Percentiles rank a stretch among this genome's conserved stretches.
Evolutionary conservation across 2,329 filamentous ascomycete genomes (phyloP).

Genomic region (Chaetomium olivaceum): DNA sequence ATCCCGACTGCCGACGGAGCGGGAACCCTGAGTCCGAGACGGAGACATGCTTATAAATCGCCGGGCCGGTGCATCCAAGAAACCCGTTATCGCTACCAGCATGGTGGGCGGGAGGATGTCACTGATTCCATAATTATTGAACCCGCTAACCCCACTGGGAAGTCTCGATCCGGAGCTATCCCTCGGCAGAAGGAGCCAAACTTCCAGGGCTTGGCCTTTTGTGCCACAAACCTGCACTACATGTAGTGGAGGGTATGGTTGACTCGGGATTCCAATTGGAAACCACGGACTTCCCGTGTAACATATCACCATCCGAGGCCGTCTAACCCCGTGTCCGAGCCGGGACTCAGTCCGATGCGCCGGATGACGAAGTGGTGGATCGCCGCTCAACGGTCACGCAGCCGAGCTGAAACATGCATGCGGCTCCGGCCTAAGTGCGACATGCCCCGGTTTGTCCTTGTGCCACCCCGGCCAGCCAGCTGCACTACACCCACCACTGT

Average conservation of each 20-base stretch:
- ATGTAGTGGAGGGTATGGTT: background rate
- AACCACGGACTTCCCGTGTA: background rate
- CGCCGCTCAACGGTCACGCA: background rate
- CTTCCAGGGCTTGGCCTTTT: background rate
- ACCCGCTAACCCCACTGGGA: conserved; percentile 13
- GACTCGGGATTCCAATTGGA: no score
- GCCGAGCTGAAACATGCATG: conserved; percentile 13
- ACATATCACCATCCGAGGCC: background rate
- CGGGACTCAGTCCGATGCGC: background rate
- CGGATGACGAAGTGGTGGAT: background rate
- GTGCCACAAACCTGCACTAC: background rate
- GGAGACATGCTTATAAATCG: conserved; percentile 17
- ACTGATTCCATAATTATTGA: background rate
- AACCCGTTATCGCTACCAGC: background rate
- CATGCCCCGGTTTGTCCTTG: background rate
- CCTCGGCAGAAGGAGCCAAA: background rate
- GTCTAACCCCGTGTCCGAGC: background rate
- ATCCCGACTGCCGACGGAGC: background rate
- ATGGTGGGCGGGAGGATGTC: background rate
- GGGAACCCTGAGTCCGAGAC: background rate
- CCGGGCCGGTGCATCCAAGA: conserved; percentile 1
- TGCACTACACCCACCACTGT: no score
- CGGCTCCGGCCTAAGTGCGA: background rate
- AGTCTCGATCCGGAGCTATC: background rate
- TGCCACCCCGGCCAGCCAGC: background rate